Evolutionary conservation across 2,329 filamentous ascomycete species (phyloP), one percentile per base, ranked within the genome.

Genomic region (Talaromyces rugulosus): DNA sequence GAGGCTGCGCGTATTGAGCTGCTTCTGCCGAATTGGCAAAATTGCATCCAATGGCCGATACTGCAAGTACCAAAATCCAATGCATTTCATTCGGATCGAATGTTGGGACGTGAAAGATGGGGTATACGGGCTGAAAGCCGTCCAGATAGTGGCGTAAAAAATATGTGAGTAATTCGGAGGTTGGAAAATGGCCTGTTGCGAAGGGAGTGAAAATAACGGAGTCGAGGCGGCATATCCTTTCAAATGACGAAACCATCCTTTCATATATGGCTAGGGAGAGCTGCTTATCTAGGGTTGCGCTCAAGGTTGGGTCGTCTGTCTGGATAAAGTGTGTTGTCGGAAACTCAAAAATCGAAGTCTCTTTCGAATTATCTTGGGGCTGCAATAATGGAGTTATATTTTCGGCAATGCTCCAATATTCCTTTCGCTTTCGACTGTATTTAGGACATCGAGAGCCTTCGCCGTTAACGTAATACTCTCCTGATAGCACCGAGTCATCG

Each of bases 21-120:
- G 67, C 65, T 23, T 74, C 65, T 14, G 67, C 61, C 11, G 63
- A 59, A 34, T 71, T 69, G 36, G 68, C 66, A 63, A 71, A 72
- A 56, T 76, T 75, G 59, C 76, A 77, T 6, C 78, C 78, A 56
- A 80, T 70, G 52, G 78, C 71, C 33, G 77, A 67, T 50, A 79
- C 65, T 14, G 78, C 74, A 56, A 80, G 64, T 4, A 71, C 68
- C 51, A 79, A 64, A 12, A 80, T 66, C 77, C 77, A 80, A 61
- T 79, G 73, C 33, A 68, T 72, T 55, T 61, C 63, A 27, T 75
- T 74, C 4, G 69, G 64, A 56, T 77, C 65, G 60, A 80, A 77
- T 5, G 74, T 75, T 47, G 74, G 63, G 51, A 67, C 64, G 63
- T 79, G 78, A 36, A 78, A 63, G 31, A 80, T 72, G 6, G 78